A percentile compares a stretch with the other conserved stretches of the same genome.
These are phyloP conservation scores for Cytospora mali DNA, from an alignment of 2,329 filamentous ascomycete genomes.

Conservation along the genomic window DNA sequence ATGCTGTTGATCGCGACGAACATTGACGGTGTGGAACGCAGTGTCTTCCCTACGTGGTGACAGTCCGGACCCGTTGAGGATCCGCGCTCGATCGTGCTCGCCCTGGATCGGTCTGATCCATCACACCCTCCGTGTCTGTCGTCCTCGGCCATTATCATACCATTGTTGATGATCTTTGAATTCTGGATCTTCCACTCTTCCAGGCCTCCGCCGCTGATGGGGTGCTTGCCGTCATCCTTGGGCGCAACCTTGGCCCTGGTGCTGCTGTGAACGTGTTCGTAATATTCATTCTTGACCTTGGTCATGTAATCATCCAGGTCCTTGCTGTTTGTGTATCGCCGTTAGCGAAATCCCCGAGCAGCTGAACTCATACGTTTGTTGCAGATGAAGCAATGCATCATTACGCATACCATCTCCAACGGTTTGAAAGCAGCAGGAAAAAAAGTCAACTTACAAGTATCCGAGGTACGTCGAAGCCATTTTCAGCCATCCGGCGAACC, in stretches of 20 bases:
- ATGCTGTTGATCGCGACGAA: constrained; percentile 46
- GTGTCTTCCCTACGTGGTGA: constrained; percentile 30
- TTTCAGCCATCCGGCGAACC: constrained; percentile 54
- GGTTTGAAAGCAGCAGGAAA: not conserved
- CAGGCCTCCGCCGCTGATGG: constrained; percentile 54
- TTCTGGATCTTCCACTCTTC: constrained; percentile 55
- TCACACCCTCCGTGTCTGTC: constrained; percentile 30
- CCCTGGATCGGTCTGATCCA: constrained; percentile 34
- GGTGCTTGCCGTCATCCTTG: constrained; percentile 38
- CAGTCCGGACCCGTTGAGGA: constrained; percentile 36
- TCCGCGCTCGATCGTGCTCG: constrained; percentile 38
- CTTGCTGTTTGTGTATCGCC: constrained; percentile 30
- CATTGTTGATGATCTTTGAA: constrained; percentile 47
- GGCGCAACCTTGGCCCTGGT: constrained; percentile 24
- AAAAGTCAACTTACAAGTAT: constrained; percentile 42
- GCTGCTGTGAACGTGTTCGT: constrained; percentile 33
- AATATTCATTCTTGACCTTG: constrained; percentile 53
- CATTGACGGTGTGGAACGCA: constrained; percentile 37
- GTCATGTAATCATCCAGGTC: constrained; percentile 58
- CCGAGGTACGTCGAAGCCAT: constrained; percentile 60
- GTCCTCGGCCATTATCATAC: constrained; percentile 42
- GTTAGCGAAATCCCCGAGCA: not conserved
- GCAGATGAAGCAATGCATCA: not conserved
- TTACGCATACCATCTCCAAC: not conserved
- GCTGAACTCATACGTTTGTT: not conserved